Evolutionary conservation across 345 rosid species (phyloP).

Genomic region (Eucalyptus sp.): DNA sequence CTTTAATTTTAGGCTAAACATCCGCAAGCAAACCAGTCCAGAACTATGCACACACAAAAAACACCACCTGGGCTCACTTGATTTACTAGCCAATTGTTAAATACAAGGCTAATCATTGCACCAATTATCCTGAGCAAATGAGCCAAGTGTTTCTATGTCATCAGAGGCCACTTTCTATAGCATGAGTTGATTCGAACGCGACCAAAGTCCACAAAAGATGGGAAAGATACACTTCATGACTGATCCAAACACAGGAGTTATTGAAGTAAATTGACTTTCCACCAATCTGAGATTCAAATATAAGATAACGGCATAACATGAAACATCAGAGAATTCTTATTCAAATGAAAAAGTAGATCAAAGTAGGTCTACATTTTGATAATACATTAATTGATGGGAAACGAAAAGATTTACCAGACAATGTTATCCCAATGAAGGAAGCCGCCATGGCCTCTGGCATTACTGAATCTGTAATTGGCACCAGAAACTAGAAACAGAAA

Average conservation of each 20-base stretch:
- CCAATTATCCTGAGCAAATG: neutral
- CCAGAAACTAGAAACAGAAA: constrained; percentile 37
- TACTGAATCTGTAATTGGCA: constrained; percentile 59
- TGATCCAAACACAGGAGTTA: neutral
- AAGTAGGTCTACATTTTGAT: neutral
- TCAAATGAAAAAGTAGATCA: neutral
- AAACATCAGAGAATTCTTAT: neutral
- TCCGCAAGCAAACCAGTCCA: neutral
- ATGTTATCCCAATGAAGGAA: constrained; percentile 64
- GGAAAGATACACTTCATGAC: neutral
- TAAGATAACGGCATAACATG: neutral
- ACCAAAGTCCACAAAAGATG: neutral
- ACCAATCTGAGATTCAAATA: neutral
- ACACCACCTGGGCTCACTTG: neutral
- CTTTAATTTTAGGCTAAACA: neutral
- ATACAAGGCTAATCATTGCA: neutral
- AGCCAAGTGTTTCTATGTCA: neutral
- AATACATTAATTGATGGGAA: neutral
- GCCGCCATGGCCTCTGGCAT: constrained; percentile 69
- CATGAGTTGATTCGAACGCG: neutral
- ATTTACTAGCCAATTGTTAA: neutral
- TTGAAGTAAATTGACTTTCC: neutral
- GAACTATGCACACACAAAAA: neutral
- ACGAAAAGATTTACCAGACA: constrained; percentile 17
- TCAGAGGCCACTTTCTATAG: neutral